Base-by-base conservation (phyloP, 805 yeast species). In the Candida krabiensis region DNA sequence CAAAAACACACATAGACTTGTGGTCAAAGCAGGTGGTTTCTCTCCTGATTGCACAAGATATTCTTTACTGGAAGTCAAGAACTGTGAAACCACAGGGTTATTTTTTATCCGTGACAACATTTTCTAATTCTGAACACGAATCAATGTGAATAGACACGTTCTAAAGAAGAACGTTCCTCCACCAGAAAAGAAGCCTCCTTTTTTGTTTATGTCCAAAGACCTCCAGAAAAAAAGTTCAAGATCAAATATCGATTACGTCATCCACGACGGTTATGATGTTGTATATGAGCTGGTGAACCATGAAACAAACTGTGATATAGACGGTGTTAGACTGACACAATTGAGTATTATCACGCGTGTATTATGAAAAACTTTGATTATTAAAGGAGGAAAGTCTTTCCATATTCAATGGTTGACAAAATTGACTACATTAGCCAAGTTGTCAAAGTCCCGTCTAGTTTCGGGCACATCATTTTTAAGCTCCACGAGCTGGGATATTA, bases 1-100 rank as follows among this genome's bases (percentile, higher is more conserved):
- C 27, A 81, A 64, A 58, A 83, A 83, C 13, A 79, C 64, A n/a
- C 67, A 49, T 14, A 82, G 62, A 2, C 89, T 89, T 2, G 74
- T 70, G 1, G 86, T 71, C 29, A 83, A 63, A 1, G 88, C 89
- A 2, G 57, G 58, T 4, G 42, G 44, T 3, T 33, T 41, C 5
- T 33, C 47, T 2, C 40, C 18, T 3, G 36, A 27, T 22, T 21
- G 33, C 7, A 27, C 6, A 19, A 31, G 24, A 18, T 37, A 37
- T 9, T 34, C 35, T 17, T 24, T 30, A 12, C 26, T 30, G n/a
- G 30, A 19, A 9, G 26, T 13, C 16, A 25, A 11, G 8, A 23
- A 30, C 19, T 36, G 30, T 19, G 23, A 16, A 5, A 35, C 15
- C 8, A 35, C 33, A 27, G 28, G 35, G 14, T 12, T 40, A 35